These are phyloP conservation scores for Lepiota subincarnata DNA, from an alignment of 768 basidiomycete species.

Conservation along the genomic window DNA sequence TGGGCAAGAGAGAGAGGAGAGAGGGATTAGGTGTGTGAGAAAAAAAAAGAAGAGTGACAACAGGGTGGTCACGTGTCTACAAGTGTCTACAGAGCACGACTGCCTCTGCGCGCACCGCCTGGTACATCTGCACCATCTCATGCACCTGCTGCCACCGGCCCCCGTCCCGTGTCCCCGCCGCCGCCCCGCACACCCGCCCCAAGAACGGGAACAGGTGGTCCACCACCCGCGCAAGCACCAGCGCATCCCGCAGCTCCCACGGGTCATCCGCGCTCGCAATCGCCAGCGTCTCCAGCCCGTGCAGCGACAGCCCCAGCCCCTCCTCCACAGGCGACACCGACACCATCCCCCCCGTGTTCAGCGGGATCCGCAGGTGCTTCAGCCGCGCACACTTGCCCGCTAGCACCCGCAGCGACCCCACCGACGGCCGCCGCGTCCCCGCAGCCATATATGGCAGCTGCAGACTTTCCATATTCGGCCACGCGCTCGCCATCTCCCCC, in stretches of 20 bases:
- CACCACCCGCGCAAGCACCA: slow-evolving; percentile 23
- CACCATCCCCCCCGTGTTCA: slow-evolving; percentile 18
- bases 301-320: not conserved
- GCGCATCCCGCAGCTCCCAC: slow-evolving; percentile 21
- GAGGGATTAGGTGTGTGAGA: slow-evolving; percentile 7
- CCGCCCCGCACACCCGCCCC: slow-evolving; percentile 15
- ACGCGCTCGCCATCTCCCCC: slow-evolving; percentile 21
- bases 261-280: slow-evolving; percentile 21
- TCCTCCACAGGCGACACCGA: slow-evolving; percentile 7
- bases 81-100: slow-evolving; percentile 5
- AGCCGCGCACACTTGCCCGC: slow-evolving; percentile 19
- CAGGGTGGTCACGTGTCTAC: not conserved
- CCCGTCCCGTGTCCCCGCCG: slow-evolving; percentile 15
- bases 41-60: not conserved
- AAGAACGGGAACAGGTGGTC: slow-evolving; percentile 24
- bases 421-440: slow-evolving; percentile 17
- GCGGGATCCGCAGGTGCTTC: slow-evolving; percentile 19
- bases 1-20: slow-evolving; percentile 16
- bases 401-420: slow-evolving; percentile 19
- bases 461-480: slow-evolving; percentile 23
- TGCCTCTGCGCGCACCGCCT: slow-evolving; percentile 24
- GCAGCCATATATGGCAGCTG: slow-evolving; percentile 21
- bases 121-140: slow-evolving; percentile 26
- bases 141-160: slow-evolving; percentile 25
- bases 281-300: slow-evolving; percentile 19